Base-by-base conservation (phyloP, 352 stramenopile species). In the Pythium plurisporium region DNA sequence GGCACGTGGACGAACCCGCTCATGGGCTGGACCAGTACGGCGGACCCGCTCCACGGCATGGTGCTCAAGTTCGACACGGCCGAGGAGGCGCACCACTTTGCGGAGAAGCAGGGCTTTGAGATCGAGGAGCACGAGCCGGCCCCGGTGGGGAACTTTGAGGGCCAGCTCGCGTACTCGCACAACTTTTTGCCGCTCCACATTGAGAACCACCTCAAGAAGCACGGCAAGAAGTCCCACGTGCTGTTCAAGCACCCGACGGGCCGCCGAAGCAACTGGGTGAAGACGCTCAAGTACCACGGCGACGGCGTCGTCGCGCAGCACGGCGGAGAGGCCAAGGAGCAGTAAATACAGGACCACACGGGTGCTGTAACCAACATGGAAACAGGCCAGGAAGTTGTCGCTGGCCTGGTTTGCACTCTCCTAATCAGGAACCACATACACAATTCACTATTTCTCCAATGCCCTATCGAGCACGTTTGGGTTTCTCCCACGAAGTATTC, bases 1-100 rank as follows among this genome's bases (percentile, higher is more conserved):
- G 53, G 52, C 48, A 90, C 78, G 62, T 98, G 93, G 93, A 69
- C 80, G 22, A 98, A 98, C 77, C 89, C 91, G 23, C 76, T 98
- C 27, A 98, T 98, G 93, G 91, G 91, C 55, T 98, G 93, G 93
- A 95, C 88, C 29, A 93, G 74, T 51, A 94, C 78, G 37, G 82
- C 81, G 25, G 93, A 98, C 72, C 70, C 91, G 45, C 83, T 97
- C 62, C 76, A 91, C 33, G 84, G 70, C 59, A 72, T 94, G 53
- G 74, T 87, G 59, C 67, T 94, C 65, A 89, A 86, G 63, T 98
- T 98, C 55, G 77, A 93, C 64, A 96, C 76, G 40, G 80, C 92
- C 49, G 79, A 91, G 59, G 83, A 94, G 11, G 93, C 93, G 15
- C 65, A 94, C 41, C 25, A 46, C 30, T 90, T 89, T 36, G 79